Evolutionary conservation across 2,329 filamentous ascomycete species (phyloP).

Genomic region (Penicillium griseofulvum): DNA sequence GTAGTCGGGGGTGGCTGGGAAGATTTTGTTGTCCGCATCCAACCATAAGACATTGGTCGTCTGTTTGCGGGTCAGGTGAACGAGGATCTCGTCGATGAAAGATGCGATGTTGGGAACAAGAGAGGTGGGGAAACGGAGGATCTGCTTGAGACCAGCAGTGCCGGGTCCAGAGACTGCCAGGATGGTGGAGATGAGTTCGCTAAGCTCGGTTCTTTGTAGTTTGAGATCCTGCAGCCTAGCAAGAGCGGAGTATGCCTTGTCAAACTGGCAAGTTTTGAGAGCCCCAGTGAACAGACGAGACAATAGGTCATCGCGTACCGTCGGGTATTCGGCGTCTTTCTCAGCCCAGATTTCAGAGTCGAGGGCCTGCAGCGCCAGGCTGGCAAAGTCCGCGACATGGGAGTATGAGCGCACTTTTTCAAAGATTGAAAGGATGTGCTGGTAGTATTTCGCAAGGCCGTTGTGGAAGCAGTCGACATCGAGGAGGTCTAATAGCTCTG

Average conservation of each 20-base stretch:
- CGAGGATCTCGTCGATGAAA: slow-evolving; percentile 75
- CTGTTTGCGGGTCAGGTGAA: slow-evolving; percentile 67
- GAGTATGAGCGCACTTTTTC: slow-evolving; percentile 74
- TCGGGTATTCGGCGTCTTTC: slow-evolving; percentile 36
- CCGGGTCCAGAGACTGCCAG: slow-evolving; percentile 41
- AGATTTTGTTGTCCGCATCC: slow-evolving; percentile 37
- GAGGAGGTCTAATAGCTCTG: slow-evolving; percentile 69
- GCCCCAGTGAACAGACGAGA: slow-evolving; percentile 81
- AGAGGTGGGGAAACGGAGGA: slow-evolving; percentile 72
- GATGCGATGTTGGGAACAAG: slow-evolving; percentile 65
- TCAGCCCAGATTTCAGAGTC: slow-evolving; percentile 33
- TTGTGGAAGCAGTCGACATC: slow-evolving; percentile 68
- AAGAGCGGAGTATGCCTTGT: slow-evolving; percentile 77
- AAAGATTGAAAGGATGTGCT: slow-evolving; percentile 78
- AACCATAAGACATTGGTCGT: slow-evolving; percentile 55
- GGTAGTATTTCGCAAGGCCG: slow-evolving; percentile 80
- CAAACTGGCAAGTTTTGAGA: slow-evolving; percentile 73
- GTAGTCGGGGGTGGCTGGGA: slow-evolving; percentile 60
- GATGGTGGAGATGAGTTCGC: slow-evolving; percentile 58
- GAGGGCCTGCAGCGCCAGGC: slow-evolving; percentile 67
- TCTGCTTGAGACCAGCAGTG: slow-evolving; percentile 50
- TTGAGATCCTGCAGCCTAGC: slow-evolving; percentile 68
- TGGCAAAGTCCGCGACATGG: slow-evolving; percentile 79
- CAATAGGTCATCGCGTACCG: slow-evolving; percentile 67
- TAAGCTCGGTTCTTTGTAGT: slow-evolving; percentile 69